Percentiles rank a stretch among this genome's conserved stretches.
phyloP scores from a whole-genome alignment of 163 green algal species.

The Chlamydomonas reinhardtii region DNA sequence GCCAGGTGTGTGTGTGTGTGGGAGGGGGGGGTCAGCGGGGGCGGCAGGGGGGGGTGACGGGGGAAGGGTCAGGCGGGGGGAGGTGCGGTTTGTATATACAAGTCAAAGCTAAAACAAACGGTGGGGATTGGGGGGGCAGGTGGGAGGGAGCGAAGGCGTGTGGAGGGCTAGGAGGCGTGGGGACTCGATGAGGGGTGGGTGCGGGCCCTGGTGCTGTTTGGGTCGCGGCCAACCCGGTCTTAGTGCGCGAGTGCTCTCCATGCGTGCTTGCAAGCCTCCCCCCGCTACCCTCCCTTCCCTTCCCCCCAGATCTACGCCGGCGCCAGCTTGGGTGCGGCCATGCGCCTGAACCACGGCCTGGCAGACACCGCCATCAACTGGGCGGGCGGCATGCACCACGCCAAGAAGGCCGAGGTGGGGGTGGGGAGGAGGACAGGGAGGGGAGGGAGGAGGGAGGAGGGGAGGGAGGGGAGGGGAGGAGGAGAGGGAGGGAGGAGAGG shows the following conservation, averaged over 20 bases:
- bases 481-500: too few relatives aligned
- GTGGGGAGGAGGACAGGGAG: neutral
- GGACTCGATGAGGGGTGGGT: too few relatives aligned
- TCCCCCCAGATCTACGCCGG: slow-evolving; percentile 80
- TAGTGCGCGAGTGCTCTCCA: too few relatives aligned
- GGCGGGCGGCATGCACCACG: slow-evolving; percentile 93
- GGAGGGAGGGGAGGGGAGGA: neutral
- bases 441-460: neutral
- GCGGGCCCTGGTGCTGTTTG: too few relatives aligned
- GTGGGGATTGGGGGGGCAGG: too few relatives aligned
- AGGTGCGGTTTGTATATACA: neutral
- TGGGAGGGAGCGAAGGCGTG: too few relatives aligned
- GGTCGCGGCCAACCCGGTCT: too few relatives aligned
- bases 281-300: neutral
- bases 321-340: slow-evolving; percentile 87
- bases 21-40: neutral
- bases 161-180: too few relatives aligned
- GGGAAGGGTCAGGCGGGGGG: too few relatives aligned
- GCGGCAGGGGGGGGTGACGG: too few relatives aligned
- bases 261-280: too few relatives aligned
- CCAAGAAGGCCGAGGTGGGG: slow-evolving; percentile 85
- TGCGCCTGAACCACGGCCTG: slow-evolving; percentile 84
- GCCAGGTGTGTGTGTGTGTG: slow-evolving; percentile 64
- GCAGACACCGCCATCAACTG: slow-evolving; percentile 94
- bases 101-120: too few relatives aligned